Conservation (phyloP, 371 early-diverging fungal genomes). For the Lichtheimia corymbifera region DNA sequence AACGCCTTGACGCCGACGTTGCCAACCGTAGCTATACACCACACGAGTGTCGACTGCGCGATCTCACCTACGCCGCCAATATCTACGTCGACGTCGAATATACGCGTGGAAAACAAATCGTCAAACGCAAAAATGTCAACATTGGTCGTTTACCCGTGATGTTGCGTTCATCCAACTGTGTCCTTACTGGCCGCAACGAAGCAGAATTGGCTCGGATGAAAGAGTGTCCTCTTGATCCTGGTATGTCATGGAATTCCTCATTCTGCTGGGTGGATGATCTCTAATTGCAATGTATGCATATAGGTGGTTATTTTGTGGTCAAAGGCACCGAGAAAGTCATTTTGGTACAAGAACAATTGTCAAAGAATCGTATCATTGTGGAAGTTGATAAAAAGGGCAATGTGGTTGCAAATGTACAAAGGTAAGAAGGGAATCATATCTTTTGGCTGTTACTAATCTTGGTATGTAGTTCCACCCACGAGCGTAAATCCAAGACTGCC, state of each 20-base stretch:
- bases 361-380: slow-evolving; percentile 99
- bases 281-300: slow-evolving; percentile 14
- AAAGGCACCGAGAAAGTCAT: slow-evolving; percentile 99
- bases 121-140: slow-evolving; percentile 83
- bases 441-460: background rate
- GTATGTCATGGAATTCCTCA: slow-evolving; percentile 12
- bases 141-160: slow-evolving; percentile 99
- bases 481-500: slow-evolving; percentile 97
- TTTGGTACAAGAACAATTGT: slow-evolving; percentile 99
- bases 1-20: slow-evolving; percentile 79
- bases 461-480: slow-evolving; percentile 85
- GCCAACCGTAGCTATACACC: slow-evolving; percentile 87
- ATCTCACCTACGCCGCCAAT: slow-evolving; percentile 96
- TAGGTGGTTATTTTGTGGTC: slow-evolving; percentile 98
- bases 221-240: slow-evolving; percentile 99
- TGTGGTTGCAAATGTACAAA: slow-evolving; percentile 59
- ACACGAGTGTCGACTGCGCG: slow-evolving; percentile 98
- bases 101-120: slow-evolving; percentile 86
- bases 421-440: slow-evolving; percentile 17
- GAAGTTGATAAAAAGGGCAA: slow-evolving; percentile 90
- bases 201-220: slow-evolving; percentile 83
- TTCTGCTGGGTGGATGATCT: background rate
- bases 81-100: slow-evolving; percentile 99
- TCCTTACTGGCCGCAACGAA: slow-evolving; percentile 77
- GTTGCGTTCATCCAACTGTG: slow-evolving; percentile 93